Evolutionary conservation across 108 stramenopile genomes (phyloP), one percentile per base, ranked within the genome.

Genomic region (Nitzschia palea): DNA sequence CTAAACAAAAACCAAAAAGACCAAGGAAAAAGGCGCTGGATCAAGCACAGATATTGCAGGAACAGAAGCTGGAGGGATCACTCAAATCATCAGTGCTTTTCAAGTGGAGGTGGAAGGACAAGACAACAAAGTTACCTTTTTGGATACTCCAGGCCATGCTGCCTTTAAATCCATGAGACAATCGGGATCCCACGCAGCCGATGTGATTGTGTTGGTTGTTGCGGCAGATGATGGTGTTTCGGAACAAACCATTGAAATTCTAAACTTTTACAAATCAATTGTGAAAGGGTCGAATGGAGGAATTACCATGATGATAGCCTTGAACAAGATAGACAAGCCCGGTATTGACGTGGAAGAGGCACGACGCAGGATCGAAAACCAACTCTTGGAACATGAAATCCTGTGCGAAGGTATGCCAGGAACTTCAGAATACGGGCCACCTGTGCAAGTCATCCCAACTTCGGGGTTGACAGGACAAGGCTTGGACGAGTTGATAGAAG

Each of bases 141-240:
- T 99, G 40, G 98, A 99, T 75, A 99, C 98, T 8, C 98, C 97
- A 0, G 98, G 97, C 8, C 98, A 98, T 72, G 95, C 95, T 4
- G 96, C 97, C 2, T 99, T 99, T 73, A 74, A 76, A 36, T 74
- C 83, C 37, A 99, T 99, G 98, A 77, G 98, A 6, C 79, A 87
- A 45, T 90, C 95, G 0, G 97, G 97, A 42, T 89, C 96, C 8
- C 80, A 81, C 65, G 94, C 90, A 22, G 96, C 97, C 18, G 98
- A 99, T 78, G 82, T 97, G 2, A 96, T 96, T 32, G 88, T 98
- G 5, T 78, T 99, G 30, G 98, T 99, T 0, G 81, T 99, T 3
- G 97, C 97, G 6, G 96, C 95, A 6, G 96, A 96, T 64, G 98
- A 99, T 68, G 98, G 98, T 40, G 80, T 99, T 27, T 85, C 85